Base-by-base conservation (phyloP, 176 grass and related monocot genomes). In the Triticum urartu region DNA sequence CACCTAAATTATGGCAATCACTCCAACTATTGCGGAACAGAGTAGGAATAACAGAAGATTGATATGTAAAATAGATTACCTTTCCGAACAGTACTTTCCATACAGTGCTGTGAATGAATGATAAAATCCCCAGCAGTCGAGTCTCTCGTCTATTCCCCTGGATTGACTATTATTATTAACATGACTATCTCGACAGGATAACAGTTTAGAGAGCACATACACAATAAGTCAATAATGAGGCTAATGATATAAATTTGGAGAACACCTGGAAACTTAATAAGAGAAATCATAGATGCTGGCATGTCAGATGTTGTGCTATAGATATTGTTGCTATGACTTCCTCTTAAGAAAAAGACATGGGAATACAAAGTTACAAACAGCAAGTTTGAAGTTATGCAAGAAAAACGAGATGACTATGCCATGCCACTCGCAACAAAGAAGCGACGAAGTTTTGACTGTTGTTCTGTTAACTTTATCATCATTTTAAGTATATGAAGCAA, bases 61-160 rank as follows among this genome's bases (percentile, higher is more conserved):
- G 56, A 73, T n/a, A 76, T 36, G 64, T 34, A 76, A 73, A 81
- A 67, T 67, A 92, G 66, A 42, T 9, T 92, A 98, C 97, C 92
- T 98, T 98, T 91, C 94, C 97, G 82, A 98, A 98, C 64, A 98
- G 91, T 65, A 98, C 94, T 86, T 98, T 98, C 97, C 97, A 98
- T 63, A 98, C 97, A 80, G 94, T 98, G 87, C 92, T 95, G 66
- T 98, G 94, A 81, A 98, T 95, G 79, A 98, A 98, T 13, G 94
- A 92, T 90, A 98, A 88, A 81, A 98, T 98, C 38, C 90, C 89
- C 62, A 95, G 50, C 78, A 98, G 76, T 87, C 90, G 87, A 74
- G 89, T 98, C 90, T 98, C 97, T 84, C 97, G 91, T 59, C 89
- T 94, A 82, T 98, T 98, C 73, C 97, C 97, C 97, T 98, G 86